phyloP scores from a whole-genome alignment of 2,329 filamentous ascomycete species.

The Orbilia brochopaga region DNA sequence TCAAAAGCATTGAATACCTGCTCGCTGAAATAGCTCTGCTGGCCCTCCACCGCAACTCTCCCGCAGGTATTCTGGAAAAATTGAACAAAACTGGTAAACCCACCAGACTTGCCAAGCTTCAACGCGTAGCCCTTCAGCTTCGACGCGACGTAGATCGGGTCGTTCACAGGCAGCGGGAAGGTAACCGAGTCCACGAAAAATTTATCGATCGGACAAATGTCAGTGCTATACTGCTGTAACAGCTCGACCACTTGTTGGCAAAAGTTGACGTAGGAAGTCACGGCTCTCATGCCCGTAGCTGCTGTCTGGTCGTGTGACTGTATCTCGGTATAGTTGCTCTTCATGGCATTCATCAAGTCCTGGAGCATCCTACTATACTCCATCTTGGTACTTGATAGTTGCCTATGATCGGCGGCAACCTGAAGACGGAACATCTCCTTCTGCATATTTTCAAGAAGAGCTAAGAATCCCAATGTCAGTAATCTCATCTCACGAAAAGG shows the following conservation, averaged over 20 bases:
- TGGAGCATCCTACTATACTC: conserved; percentile 64
- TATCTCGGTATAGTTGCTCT: conserved; percentile 63
- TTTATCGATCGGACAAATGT: conserved; percentile 62
- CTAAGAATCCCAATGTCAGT: conserved; percentile 49
- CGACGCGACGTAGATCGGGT: conserved; percentile 69
- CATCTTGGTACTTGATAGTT: conserved; percentile 58
- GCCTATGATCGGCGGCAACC: conserved; percentile 14
- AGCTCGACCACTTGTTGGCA: conserved; percentile 67
- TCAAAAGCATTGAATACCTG: conserved; percentile 62
- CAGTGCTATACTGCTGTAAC: conserved; percentile 67
- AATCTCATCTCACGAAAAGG: background rate
- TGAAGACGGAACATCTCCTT: conserved; percentile 60
- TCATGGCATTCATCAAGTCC: conserved; percentile 68
- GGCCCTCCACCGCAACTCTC: conserved; percentile 65
- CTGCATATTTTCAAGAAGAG: conserved; percentile 66
- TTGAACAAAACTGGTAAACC: conserved; percentile 64
- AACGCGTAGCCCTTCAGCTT: conserved; percentile 67
- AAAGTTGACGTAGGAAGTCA: conserved; percentile 64
- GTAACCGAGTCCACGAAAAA: conserved; percentile 62
- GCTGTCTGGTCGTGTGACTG: conserved; percentile 28
- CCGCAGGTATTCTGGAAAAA: conserved; percentile 68
- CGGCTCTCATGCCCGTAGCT: background rate
- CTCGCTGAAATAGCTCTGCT: conserved; percentile 65
- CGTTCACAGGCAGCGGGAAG: conserved; percentile 67
- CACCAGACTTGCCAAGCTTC: conserved; percentile 62